Percentiles rank a stretch among this genome's conserved stretches.
Evolutionary conservation across 345 rosid genomes (phyloP).

Genomic region (Nasturtium officinale): DNA sequence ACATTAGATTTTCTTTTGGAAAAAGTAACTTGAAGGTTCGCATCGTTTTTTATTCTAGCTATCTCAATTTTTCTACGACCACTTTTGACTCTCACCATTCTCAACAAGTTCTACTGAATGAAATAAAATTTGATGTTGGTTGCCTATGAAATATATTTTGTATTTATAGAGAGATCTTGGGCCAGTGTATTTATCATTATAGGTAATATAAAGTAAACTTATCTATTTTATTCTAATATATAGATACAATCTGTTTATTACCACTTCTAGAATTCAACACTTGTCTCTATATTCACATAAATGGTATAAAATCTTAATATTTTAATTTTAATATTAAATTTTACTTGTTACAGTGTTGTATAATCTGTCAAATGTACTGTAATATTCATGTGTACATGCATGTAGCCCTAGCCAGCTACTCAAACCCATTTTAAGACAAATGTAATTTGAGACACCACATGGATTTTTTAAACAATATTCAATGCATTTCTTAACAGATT

Average conservation of each 20-base stretch:
- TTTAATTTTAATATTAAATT: too few species aligned
- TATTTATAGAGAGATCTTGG: constrained; percentile 17
- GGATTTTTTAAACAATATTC: too few species aligned
- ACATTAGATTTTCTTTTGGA: constrained; percentile 6
- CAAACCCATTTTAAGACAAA: too few species aligned
- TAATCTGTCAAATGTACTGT: not conserved
- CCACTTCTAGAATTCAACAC: not conserved
- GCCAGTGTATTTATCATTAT: not conserved
- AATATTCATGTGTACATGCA: not conserved
- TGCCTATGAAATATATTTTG: not conserved
- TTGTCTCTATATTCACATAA: not conserved
- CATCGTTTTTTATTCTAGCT: not conserved
- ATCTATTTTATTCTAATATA: not conserved
- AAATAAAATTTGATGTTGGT: not conserved
- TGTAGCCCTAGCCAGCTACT: not conserved
- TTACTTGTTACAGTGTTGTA: not conserved
- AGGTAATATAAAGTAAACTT: not conserved
- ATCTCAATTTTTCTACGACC: constrained; percentile 3
- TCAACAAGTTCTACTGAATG: too few species aligned
- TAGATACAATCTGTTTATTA: not conserved
- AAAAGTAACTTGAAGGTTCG: constrained; percentile 6
- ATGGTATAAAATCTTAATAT: not conserved
- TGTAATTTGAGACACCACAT: not conserved
- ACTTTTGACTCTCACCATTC: not conserved
- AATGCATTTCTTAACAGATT: too few species aligned